Evolutionary conservation across 2,329 filamentous ascomycete species (phyloP).

Genomic region (Chaetomium sp.): DNA sequence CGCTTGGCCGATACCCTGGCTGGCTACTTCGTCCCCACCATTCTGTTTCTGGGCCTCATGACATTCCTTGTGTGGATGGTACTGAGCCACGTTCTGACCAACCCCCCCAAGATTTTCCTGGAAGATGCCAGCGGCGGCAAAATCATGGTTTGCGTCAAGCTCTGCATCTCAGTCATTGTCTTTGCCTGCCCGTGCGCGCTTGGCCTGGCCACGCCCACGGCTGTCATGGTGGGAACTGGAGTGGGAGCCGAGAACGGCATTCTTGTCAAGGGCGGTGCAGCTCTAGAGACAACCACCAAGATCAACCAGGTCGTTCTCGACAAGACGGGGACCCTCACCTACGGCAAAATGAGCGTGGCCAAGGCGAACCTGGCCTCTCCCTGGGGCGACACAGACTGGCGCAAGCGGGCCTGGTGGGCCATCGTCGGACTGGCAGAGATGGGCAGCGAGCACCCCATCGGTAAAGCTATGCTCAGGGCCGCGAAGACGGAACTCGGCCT

Average conservation of each 20-base stretch:
- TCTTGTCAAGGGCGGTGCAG: conserved; percentile 92
- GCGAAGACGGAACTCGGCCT: conserved; percentile 72
- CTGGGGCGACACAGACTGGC: conserved; percentile 65
- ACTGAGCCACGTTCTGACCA: conserved; percentile 73
- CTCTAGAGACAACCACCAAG: conserved; percentile 83
- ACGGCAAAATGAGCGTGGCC: conserved; percentile 92
- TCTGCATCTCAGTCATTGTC: conserved; percentile 97
- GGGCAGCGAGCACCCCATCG: conserved; percentile 92
- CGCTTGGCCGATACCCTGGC: conserved; percentile 84
- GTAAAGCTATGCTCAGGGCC: conserved; percentile 72
- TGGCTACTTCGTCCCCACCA: conserved; percentile 88
- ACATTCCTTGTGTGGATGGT: conserved; percentile 95
- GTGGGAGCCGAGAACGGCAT: conserved; percentile 94
- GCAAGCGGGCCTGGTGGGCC: conserved; percentile 84
- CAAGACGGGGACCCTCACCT: conserved; percentile 91
- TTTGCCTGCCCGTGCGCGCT: conserved; percentile 96
- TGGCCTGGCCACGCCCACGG: conserved; percentile 91
- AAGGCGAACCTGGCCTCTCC: conserved; percentile 56
- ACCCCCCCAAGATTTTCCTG: conserved; percentile 85
- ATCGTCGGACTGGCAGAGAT: conserved; percentile 91
- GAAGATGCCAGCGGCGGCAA: conserved; percentile 77
- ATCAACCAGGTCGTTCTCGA: conserved; percentile 87
- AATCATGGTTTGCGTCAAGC: conserved; percentile 92
- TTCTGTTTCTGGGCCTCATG: conserved; percentile 72
- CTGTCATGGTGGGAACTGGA: conserved; percentile 98